Evolutionary conservation across 2,329 filamentous ascomycete species (phyloP).

Genomic region (Diaporthe aspalathi): DNA sequence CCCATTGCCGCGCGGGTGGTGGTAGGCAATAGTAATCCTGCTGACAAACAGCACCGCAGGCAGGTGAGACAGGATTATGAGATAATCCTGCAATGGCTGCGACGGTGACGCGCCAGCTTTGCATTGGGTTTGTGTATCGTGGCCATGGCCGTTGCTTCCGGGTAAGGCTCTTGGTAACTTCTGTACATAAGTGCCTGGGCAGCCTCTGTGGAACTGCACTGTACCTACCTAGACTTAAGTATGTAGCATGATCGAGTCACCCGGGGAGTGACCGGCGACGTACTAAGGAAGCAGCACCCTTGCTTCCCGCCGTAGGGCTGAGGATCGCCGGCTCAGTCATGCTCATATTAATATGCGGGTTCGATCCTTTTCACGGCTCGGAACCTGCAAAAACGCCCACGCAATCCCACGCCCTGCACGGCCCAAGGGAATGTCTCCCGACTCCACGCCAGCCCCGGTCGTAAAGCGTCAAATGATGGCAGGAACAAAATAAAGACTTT

Average conservation of each 20-base stretch:
- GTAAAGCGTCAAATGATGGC: constrained; percentile 4
- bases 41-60: constrained; percentile 13
- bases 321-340: constrained; percentile 27
- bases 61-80: constrained; percentile 27
- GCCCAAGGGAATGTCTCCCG: not conserved
- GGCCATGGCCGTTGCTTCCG: not conserved
- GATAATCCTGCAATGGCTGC: not conserved
- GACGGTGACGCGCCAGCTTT: constrained; percentile 20
- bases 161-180: not conserved
- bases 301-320: constrained; percentile 33
- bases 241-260: not conserved
- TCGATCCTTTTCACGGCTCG: constrained; percentile 19
- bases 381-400: constrained; percentile 16
- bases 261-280: not conserved
- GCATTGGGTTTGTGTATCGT: not conserved
- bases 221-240: too few species aligned
- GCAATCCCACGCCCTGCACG: not conserved
- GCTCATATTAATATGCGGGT: constrained; percentile 10
- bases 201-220: constrained; percentile 2
- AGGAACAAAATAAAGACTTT: not conserved
- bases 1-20: constrained; percentile 7
- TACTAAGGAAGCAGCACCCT: constrained; percentile 13
- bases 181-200: not conserved
- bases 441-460: not conserved
- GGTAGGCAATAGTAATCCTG: constrained; percentile 10